These are phyloP conservation scores for Alternaria arbusti DNA, from an alignment of 2,329 filamentous ascomycete genomes.

Conservation along the genomic window DNA sequence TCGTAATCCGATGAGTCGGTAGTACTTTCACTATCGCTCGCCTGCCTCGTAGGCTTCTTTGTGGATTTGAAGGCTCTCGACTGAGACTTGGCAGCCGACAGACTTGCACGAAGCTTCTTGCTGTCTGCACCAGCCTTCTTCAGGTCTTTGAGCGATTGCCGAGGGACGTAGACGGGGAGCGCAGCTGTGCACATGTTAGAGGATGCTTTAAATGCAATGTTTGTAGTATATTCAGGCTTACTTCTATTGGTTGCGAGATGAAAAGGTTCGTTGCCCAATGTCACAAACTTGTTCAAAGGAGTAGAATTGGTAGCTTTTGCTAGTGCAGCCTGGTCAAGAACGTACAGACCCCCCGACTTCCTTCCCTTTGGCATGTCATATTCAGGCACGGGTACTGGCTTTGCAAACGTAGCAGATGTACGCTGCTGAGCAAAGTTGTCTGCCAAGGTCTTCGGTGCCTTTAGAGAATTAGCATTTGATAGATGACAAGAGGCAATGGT, in stretches of 20 bases:
- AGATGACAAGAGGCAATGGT: not conserved
- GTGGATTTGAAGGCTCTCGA: slow-evolving; percentile 25
- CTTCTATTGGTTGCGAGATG: slow-evolving; percentile 55
- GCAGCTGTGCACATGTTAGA: slow-evolving; percentile 42
- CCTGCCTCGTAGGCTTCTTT: slow-evolving; percentile 31
- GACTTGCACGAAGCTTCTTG: slow-evolving; percentile 46
- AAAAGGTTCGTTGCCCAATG: slow-evolving; percentile 50
- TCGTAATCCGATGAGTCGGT: slow-evolving; percentile 58
- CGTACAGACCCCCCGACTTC: slow-evolving; percentile 49
- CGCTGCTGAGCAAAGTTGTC: slow-evolving; percentile 36
- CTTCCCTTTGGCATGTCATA: slow-evolving; percentile 45
- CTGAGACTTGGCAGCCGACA: slow-evolving; percentile 31
- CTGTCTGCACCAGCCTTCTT: slow-evolving; percentile 52
- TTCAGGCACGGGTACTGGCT: slow-evolving; percentile 36
- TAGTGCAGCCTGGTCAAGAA: slow-evolving; percentile 51
- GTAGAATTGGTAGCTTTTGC: slow-evolving; percentile 53
- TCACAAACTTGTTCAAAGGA: slow-evolving; percentile 53
- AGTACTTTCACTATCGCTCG: slow-evolving; percentile 53
- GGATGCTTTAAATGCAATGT: not conserved
- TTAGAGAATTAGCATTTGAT: slow-evolving; percentile 16
- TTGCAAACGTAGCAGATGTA: slow-evolving; percentile 17
- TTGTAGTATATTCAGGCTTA: slow-evolving; percentile 31
- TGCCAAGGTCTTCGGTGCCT: slow-evolving; percentile 36
- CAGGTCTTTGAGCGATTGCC: slow-evolving; percentile 56
- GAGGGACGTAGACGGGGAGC: slow-evolving; percentile 51